Evolutionary conservation across 1,139 yeast species (phyloP), one percentile per base, ranked within the genome.

Genomic region (Candida mesenterica): DNA sequence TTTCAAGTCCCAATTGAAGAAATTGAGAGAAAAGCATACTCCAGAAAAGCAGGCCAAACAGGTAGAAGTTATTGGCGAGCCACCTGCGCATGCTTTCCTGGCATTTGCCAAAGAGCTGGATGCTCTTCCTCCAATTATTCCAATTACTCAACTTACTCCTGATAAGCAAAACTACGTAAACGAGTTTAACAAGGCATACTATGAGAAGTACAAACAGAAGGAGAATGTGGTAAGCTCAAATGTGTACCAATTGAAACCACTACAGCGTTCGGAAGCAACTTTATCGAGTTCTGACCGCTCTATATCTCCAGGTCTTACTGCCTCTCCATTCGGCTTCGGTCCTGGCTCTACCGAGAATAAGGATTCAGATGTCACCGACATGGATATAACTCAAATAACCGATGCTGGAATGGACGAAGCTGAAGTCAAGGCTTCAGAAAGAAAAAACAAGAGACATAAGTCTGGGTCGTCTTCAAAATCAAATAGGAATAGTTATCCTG

Each of bases 201-300:
- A 31, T 26, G 43, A 45, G 20, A 48, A 49, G 28, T 48, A 54
- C 38, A 49, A 50, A 15, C 40, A 24, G 16, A 38, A 31, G 10
- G 31, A 24, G 31, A 37, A 34, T 24, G 36, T 55, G 5, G 48
- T 52, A 29, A 50, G 45, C 25, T 51, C 59, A 15, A 45, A 48
- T 23, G 45, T 50, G 12, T 62, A 55, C 40, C 59, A 57, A 37
- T 53, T 65, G 33, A 54, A 51, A 35, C 72, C 71, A 5, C 48
- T 61, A 39, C 54, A 49, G 33, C 43, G 68, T 30, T 65, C 71
- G 3, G 55, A 50, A 12, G 61, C 51, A 2, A 64, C 70, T 1
- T 29, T 53, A 3, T 45, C 50, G 2, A 39, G 45, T 5, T 36
- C 43, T 12, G 44, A 32, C n/a, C 19, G 28, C n/a, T 28, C 37